phyloP scores from a whole-genome alignment of 805 yeast genomes.

The Suhomyces prunicola region DNA sequence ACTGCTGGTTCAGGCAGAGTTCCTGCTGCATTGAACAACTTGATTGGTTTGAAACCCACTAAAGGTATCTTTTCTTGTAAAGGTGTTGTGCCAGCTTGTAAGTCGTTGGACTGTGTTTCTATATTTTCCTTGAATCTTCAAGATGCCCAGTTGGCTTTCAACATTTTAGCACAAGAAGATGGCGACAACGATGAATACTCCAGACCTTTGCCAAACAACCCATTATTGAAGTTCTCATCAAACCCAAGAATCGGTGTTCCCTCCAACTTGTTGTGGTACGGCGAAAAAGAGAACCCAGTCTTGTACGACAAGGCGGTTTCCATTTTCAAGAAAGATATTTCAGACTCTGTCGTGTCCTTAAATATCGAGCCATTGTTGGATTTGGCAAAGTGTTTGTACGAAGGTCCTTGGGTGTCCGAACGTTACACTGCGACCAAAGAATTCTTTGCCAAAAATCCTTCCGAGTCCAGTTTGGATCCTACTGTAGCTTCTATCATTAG shows the following conservation, averaged over 20 bases:
- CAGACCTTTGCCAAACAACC: slow-evolving; percentile 66
- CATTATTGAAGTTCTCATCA: slow-evolving; percentile 55
- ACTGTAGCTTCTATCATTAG: slow-evolving; percentile 73
- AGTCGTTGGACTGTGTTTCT: slow-evolving; percentile 89
- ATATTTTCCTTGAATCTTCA: slow-evolving; percentile 71
- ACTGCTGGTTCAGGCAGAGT: slow-evolving; percentile 99
- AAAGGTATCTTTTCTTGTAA: slow-evolving; percentile 79
- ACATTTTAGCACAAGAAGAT: slow-evolving; percentile 71
- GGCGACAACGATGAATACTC: slow-evolving; percentile 71
- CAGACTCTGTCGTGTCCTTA: slow-evolving; percentile 52
- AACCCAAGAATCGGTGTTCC: slow-evolving; percentile 78
- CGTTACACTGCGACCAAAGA: slow-evolving; percentile 81
- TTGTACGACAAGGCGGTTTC: slow-evolving; percentile 63
- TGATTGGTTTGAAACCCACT: slow-evolving; percentile 91
- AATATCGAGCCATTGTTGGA: slow-evolving; percentile 77
- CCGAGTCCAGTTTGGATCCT: slow-evolving; percentile 72
- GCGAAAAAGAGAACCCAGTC: slow-evolving; percentile 73
- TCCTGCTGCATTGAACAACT: slow-evolving; percentile 91
- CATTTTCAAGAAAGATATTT: slow-evolving; percentile 36
- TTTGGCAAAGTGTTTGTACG: slow-evolving; percentile 84
- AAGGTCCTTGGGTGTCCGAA: slow-evolving; percentile 99
- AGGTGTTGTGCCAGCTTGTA: slow-evolving; percentile 98
- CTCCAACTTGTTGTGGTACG: slow-evolving; percentile 68
- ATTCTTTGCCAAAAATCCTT: slow-evolving; percentile 68
- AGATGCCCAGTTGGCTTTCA: slow-evolving; percentile 81